Evolutionary conservation across 2,329 filamentous ascomycete genomes (phyloP), one percentile per base, ranked within the genome.

Genomic region (Ramichloridium luteum): DNA sequence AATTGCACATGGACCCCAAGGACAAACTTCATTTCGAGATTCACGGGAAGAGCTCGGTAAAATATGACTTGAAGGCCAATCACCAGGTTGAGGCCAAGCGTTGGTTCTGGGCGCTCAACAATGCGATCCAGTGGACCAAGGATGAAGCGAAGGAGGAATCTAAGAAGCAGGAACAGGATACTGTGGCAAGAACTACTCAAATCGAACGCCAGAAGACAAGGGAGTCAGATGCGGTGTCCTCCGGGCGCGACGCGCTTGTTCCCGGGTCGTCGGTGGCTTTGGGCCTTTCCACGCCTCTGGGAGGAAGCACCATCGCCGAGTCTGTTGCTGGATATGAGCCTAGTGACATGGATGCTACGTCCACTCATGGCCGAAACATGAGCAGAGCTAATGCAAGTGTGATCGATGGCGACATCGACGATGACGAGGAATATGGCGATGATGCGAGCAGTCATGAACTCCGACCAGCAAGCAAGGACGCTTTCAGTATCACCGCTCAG

Each of bases 101-200:
- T 34, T 98, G 90, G 90, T 98, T 92, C 58, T 98, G 90, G 90
- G 83, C 90, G 1, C 65, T 98, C 41, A 98, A 98, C 61, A 98
- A 98, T 55, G 88, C 90, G 4, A 98, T 98, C 30, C 90, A 96
- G 54, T 96, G 84, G 80, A 79, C 84, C 41, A 98, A 98, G 57
- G 90, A 98, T 50, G 90, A 96, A 59, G 86, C 84, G 5, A 86
- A 80, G 46, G 84, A 93, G 55, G 88, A 94, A 48, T 79, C 88
- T 51, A 76, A 69, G 44, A 76, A 85, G 38, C 76, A 76, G 18
- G 74, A 74, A 5, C 76, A 75, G 35, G 80, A 78, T 47, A 79
- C 77, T 4, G 83, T 90, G 55, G 84, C 82, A 32, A 86, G 85
- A 56, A 76, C 77, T 11, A 82, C 90, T 39, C 78, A 82, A 38